Base-by-base conservation (phyloP, 2,329 filamentous ascomycete species). In the Pochonia chlamydosporia region DNA sequence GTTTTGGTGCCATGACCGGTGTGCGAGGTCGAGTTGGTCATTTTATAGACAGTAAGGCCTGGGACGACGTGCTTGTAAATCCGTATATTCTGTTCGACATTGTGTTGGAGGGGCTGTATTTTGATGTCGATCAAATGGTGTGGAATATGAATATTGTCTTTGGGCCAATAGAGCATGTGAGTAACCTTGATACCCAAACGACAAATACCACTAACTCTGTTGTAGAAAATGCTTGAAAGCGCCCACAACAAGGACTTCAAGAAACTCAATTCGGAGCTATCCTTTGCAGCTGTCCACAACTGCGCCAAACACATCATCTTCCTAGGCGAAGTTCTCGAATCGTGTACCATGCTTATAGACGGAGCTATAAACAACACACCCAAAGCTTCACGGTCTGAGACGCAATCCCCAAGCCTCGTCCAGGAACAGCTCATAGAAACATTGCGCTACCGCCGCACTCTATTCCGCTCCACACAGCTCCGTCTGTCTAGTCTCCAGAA, bases 391-490 rank as follows among this genome's bases (percentile, higher is more conserved):
- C n/a, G 40, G 46, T 21, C 52, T 54, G 3, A 47, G 56, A 3
- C 49, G 52, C 3, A 52, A 48, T 5, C 46, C 51, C 3, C 35
- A 3, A 45, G 54, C 11, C 52, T 54, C 9, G 44, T 63, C 1
- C 43, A 55, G 18, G 50, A 50, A 6, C 62, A 62, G 33, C 54
- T 65, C 11, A 50, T 49, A 1, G 60, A 64, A 31, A 53, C 56
- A 13, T 56, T 67, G 0, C 50, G 54, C 6, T 62, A 67, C 43
- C 59, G 63, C 1, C 59, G 52, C 1, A 62, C 62, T 2, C 54
- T 68, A 4, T 65, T 68, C 52, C 51, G 49, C 14, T 67, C 63
- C 2, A 66, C 63, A n/a, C 59, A 63, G 16, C 56, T 69, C 2
- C 60, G 62, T 1, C 55, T 68, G 1, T 44, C 23, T n/a, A 65